These are phyloP conservation scores for Lantana camara DNA, from an alignment of 257 asterid genomes.

Conservation along the genomic window DNA sequence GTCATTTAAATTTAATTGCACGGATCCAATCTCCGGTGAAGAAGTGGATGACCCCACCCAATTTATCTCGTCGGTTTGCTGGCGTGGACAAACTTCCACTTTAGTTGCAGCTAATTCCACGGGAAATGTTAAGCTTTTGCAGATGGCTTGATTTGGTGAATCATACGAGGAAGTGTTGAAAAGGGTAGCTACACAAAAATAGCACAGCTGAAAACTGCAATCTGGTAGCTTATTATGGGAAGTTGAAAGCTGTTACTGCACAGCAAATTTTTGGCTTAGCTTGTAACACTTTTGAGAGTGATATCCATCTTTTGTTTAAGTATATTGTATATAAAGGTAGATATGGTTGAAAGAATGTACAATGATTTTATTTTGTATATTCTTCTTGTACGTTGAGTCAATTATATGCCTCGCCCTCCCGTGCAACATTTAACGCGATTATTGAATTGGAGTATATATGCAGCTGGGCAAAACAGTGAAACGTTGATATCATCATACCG, in stretches of 20 bases:
- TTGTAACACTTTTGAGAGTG: slow-evolving; percentile 18
- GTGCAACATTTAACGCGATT: too few relatives aligned
- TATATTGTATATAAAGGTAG: slow-evolving; percentile 17
- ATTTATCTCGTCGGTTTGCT: slow-evolving; percentile 91
- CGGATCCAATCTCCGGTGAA: slow-evolving; percentile 68
- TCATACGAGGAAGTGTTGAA: background rate
- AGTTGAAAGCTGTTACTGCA: background rate
- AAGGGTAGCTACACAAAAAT: background rate
- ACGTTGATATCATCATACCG: too few relatives aligned
- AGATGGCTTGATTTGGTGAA: slow-evolving; percentile 63
- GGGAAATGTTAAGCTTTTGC: slow-evolving; percentile 91
- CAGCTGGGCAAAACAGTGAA: too few relatives aligned
- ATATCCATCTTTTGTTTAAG: slow-evolving; percentile 21
- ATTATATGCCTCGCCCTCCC: background rate
- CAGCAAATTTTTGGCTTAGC: slow-evolving; percentile 16
- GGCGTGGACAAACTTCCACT: slow-evolving; percentile 90
- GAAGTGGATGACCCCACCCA: slow-evolving; percentile 75
- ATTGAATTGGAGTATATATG: too few relatives aligned
- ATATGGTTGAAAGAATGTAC: background rate
- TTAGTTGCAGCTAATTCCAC: slow-evolving; percentile 93
- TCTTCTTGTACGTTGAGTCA: background rate
- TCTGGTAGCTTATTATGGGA: background rate
- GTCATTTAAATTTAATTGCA: slow-evolving; percentile 68
- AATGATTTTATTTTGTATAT: slow-evolving; percentile 31
- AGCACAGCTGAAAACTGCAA: background rate